Conservation (phyloP, 169 alveolate genomes). For the Cryptosporidium sp. region DNA sequence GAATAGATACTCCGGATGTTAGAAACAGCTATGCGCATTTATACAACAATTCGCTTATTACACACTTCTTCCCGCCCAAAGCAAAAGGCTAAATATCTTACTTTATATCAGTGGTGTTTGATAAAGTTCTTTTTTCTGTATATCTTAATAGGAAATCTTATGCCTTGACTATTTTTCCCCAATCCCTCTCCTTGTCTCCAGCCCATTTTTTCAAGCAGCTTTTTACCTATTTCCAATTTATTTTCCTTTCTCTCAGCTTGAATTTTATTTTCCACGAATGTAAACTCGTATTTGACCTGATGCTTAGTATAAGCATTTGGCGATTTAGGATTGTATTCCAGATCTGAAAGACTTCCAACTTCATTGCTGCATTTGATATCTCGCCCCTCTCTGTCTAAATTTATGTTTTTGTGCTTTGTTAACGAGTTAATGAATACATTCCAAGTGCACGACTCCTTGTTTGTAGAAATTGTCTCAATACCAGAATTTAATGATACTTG, state of each 20-base stretch:
- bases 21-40: neutral
- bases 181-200: conserved; percentile 71
- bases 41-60: conserved; percentile 43
- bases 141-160: conserved; percentile 24
- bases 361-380: neutral
- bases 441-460: neutral
- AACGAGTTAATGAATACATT: conserved; percentile 9
- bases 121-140: neutral
- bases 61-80: conserved; percentile 61
- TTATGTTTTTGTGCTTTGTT: neutral
- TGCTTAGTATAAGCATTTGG: conserved; percentile 19
- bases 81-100: neutral
- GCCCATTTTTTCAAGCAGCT: conserved; percentile 59
- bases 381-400: neutral
- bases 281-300: neutral
- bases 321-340: conserved; percentile 24
- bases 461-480: neutral
- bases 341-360: neutral
- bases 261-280: neutral
- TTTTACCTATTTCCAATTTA: conserved; percentile 15
- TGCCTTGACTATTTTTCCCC: conserved; percentile 63
- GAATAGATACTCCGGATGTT: neutral
- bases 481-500: neutral
- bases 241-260: neutral
- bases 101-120: neutral